Percentiles rank a stretch among this genome's conserved stretches.
Conservation (phyloP, 1,284 basidiomycete species). For the Ceratobasidium sp. region DNA sequence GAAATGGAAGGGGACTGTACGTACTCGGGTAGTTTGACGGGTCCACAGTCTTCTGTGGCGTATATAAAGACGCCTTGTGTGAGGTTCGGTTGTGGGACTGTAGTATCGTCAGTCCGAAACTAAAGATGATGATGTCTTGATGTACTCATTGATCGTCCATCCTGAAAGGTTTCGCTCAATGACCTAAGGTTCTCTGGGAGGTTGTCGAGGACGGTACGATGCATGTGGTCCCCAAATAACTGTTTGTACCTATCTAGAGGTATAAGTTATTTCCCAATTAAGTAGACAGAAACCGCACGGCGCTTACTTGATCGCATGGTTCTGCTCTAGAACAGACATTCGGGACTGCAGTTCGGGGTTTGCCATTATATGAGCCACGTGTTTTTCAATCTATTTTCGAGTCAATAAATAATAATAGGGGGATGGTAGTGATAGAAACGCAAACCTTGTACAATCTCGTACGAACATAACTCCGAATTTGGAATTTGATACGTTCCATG, state of each 20-base stretch:
- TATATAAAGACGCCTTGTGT: conserved; percentile 83
- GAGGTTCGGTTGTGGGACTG: conserved; percentile 83
- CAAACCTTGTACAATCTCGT: conserved; percentile 86
- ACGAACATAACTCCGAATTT: conserved; percentile 89
- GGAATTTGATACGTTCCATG: conserved; percentile 91
- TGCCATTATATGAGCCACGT: conserved; percentile 79
- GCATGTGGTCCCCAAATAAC: conserved; percentile 26
- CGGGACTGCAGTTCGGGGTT: conserved; percentile 77
- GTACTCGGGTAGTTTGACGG: conserved; percentile 80
- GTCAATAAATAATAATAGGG: not conserved
- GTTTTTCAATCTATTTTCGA: conserved; percentile 81
- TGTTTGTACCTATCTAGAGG: conserved; percentile 28
- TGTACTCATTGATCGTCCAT: conserved; percentile 83
- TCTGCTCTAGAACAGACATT: conserved; percentile 83
- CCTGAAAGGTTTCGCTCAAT: conserved; percentile 74
- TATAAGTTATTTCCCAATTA: not conserved
- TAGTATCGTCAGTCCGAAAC: not conserved
- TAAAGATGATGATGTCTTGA: conserved; percentile 48
- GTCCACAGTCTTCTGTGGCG: conserved; percentile 77
- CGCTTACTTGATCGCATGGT: conserved; percentile 78
- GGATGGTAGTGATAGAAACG: not conserved
- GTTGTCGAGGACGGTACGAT: conserved; percentile 67
- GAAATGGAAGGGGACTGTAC: conserved; percentile 53
- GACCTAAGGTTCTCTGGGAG: conserved; percentile 80
- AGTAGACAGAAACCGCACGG: not conserved